Evolutionary conservation across 1,284 basidiomycete genomes (phyloP).

Genomic region (Melanopsichium pennsylvanicum): DNA sequence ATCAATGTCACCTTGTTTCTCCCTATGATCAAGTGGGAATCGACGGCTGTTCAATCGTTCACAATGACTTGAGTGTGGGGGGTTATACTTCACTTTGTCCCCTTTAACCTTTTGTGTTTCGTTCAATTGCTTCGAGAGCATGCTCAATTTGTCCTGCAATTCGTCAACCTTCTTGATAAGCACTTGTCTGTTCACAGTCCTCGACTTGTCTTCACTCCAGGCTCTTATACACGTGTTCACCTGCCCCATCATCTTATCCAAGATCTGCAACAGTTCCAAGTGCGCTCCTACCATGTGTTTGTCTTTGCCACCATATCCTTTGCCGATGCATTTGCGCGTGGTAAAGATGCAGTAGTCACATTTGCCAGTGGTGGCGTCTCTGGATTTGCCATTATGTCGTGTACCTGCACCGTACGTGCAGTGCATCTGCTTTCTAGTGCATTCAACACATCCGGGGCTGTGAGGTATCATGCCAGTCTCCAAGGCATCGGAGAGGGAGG

Average conservation of each 20-base stretch:
- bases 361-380: not conserved
- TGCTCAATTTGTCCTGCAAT: no score
- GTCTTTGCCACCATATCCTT: not conserved
- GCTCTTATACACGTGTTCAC: not conserved
- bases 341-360: conserved; percentile 13
- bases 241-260: not conserved
- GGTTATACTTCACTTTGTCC: no score
- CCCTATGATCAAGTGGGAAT: no score
- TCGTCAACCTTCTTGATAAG: not conserved
- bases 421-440: not conserved
- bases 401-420: conserved; percentile 10
- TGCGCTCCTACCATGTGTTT: not conserved
- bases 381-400: not conserved
- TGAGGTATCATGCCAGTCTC: conserved; percentile 2
- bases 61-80: no score
- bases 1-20: no score
- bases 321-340: conserved; percentile 1
- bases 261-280: not conserved
- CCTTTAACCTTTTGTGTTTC: no score
- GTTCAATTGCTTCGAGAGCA: no score
- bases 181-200: no score
- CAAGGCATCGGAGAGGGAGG: not conserved
- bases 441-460: conserved; percentile 9
- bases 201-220: not conserved
- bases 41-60: no score